Conservation (phyloP, 1,284 basidiomycete species). For the Leccinum subspadiceum region DNA sequence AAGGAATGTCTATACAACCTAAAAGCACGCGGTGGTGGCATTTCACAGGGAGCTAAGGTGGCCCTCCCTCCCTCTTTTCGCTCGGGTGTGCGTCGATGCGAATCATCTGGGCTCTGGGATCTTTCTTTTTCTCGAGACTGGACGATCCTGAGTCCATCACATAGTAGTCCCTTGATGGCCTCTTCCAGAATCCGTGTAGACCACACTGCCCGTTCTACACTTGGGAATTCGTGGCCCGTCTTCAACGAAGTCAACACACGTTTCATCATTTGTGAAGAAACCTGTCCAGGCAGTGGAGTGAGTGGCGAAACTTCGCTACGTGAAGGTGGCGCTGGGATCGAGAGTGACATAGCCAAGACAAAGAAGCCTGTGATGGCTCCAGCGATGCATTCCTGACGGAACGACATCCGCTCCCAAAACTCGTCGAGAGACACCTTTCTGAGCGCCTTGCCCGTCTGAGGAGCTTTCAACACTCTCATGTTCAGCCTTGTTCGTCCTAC, state of each 20-base stretch:
- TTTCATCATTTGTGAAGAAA: slow-evolving; percentile 62
- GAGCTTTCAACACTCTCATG: slow-evolving; percentile 29
- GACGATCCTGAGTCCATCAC: slow-evolving; percentile 52
- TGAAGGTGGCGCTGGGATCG: slow-evolving; percentile 9
- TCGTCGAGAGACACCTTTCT: slow-evolving; percentile 63
- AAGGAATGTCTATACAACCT: too few species aligned
- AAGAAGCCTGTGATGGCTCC: slow-evolving; percentile 91
- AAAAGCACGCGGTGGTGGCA: slow-evolving; percentile 43
- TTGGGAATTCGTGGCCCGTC: slow-evolving; percentile 77
- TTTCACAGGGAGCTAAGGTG: slow-evolving; percentile 41
- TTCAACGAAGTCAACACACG: slow-evolving; percentile 68
- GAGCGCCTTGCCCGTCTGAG: slow-evolving; percentile 45
- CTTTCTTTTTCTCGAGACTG: slow-evolving; percentile 21
- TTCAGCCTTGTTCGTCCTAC: slow-evolving; percentile 15
- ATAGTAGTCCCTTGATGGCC: slow-evolving; percentile 65
- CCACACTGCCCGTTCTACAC: slow-evolving; percentile 56
- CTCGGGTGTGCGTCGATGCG: slow-evolving; percentile 39
- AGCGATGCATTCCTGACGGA: slow-evolving; percentile 86
- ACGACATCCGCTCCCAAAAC: slow-evolving; percentile 95
- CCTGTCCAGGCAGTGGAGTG: slow-evolving; percentile 55
- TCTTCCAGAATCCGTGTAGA: slow-evolving; percentile 71
- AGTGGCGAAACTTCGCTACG: slow-evolving; percentile 41
- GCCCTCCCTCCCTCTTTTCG: slow-evolving; percentile 14
- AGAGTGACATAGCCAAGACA: slow-evolving; percentile 49
- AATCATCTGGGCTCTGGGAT: slow-evolving; percentile 16